These are phyloP conservation scores for Lentinula edodes DNA, from an alignment of 768 basidiomycete species.

Conservation along the genomic window DNA sequence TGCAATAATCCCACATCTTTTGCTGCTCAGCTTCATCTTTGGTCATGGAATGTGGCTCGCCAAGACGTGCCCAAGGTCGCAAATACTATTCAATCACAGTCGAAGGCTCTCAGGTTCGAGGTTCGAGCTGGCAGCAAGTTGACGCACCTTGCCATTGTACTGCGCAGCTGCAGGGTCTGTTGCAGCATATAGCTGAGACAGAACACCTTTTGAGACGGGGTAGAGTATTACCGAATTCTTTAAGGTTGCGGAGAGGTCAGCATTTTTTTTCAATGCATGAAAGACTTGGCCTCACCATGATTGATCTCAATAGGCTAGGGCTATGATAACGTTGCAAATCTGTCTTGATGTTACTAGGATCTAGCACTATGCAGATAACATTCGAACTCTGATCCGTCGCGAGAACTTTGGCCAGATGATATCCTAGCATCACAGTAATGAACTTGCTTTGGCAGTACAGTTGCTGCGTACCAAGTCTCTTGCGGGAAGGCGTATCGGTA, in stretches of 20 bases:
- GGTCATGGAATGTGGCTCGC: not conserved
- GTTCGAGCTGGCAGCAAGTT: not conserved
- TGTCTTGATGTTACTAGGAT: slow-evolving; percentile 1
- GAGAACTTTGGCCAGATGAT: not conserved
- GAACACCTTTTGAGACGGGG: not conserved
- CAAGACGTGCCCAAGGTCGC: not conserved
- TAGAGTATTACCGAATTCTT: not conserved
- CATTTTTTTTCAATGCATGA: not conserved
- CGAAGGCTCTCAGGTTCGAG: not conserved
- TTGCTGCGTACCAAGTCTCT: not conserved
- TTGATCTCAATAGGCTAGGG: not conserved
- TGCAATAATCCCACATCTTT: slow-evolving; percentile 1
- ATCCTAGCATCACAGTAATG: not conserved
- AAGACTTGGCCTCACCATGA: not conserved
- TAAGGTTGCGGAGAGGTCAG: not conserved
- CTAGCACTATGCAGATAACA: not conserved
- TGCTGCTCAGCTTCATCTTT: not conserved
- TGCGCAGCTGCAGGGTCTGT: not conserved
- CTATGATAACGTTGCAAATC: not conserved
- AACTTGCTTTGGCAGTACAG: not conserved
- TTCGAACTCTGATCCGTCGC: not conserved
- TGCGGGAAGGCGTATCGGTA: not conserved
- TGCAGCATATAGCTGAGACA: not conserved
- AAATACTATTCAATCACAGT: not conserved
- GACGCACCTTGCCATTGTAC: not conserved